Percentiles rank a stretch among this genome's conserved stretches.
Evolutionary conservation across 345 rosid genomes (phyloP).

Genomic region (Nasturtium officinale): DNA sequence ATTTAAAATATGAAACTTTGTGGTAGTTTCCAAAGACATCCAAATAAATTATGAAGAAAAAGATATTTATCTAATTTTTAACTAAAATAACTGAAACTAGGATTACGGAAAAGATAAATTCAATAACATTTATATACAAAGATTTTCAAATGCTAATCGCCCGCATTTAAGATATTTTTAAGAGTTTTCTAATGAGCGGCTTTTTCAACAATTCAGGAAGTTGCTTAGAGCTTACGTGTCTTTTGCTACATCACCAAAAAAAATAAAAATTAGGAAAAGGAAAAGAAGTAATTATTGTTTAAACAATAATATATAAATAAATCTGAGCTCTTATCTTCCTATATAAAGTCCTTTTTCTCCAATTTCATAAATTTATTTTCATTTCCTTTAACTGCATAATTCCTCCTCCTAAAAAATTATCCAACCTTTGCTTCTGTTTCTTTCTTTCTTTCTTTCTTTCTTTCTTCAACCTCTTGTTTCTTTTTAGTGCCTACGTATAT

Average conservation of each 20-base stretch:
- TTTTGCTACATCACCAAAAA: slow-evolving; percentile 44
- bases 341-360: slow-evolving; percentile 52
- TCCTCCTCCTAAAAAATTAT: slow-evolving; percentile 32
- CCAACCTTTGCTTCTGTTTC: slow-evolving; percentile 36
- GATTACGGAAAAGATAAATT: neutral
- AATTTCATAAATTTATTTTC: slow-evolving; percentile 46
- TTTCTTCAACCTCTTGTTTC: slow-evolving; percentile 39
- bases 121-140: neutral
- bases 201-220: slow-evolving; percentile 49
- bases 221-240: slow-evolving; percentile 83
- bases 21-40: neutral
- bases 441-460: slow-evolving; percentile 42
- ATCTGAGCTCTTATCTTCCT: slow-evolving; percentile 37
- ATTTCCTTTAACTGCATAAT: slow-evolving; percentile 53
- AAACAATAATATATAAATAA: neutral
- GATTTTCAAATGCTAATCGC: slow-evolving; percentile 2
- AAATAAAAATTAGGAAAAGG: neutral
- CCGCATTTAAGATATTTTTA: slow-evolving; percentile 13
- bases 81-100: neutral
- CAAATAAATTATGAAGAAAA: too few relatives aligned
- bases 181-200: slow-evolving; percentile 42
- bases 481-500: slow-evolving; percentile 32
- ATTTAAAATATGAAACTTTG: neutral
- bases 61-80: neutral
- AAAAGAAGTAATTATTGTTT: slow-evolving; percentile 4